Evolutionary conservation across 306 rosid genomes (phyloP), one percentile per base, ranked within the genome.

Genomic region (Corylus heterophylla): DNA sequence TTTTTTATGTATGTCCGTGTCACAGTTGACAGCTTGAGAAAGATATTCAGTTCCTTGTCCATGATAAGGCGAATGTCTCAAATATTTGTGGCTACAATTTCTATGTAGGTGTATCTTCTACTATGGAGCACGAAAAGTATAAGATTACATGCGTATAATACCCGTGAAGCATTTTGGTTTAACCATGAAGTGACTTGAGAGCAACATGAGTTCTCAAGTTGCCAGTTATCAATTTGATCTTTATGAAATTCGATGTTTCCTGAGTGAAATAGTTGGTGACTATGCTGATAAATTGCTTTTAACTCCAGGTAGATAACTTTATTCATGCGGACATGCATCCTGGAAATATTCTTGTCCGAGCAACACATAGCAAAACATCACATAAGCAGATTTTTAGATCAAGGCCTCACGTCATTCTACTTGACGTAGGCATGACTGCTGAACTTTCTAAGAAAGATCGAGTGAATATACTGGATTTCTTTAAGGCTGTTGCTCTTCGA

Each of bases 281-380:
- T 67, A 56, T 9, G 47, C 90, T 78, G 83, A 73, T 42, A 77
- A 42, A 62, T 22, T 73, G 8, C 74, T 59, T 83, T 59, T 62
- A 78, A 76, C 83, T 86, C 49, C 89, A 90, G 97, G 90, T 90
- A 42, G 97, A 91, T 80, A 93, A 93, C 83, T 93, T 93, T 82
- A 80, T 90, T 61, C 97, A 93, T 80, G 96, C 97, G 63, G 97
- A 93, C 83, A 88, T 93, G 94, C 97, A 93, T 80, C 96, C 97
- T 39, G 97, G 96, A 80, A 93, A 93, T 87, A 93, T 93, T 79
- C 96, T 93, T 54, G 94, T 93, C 74, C 86, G 97, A 74, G 81
- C 83, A 20, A 77, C 52, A 3, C 51, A 82, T 66, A 55, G 80
- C 72, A 89, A 85, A 76, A 54, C 79, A 11, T 81, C 88, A 8